Percentiles rank a stretch among this genome's conserved stretches.
Evolutionary conservation across 805 yeast species (phyloP).

Genomic region (Lachancea cidri): DNA sequence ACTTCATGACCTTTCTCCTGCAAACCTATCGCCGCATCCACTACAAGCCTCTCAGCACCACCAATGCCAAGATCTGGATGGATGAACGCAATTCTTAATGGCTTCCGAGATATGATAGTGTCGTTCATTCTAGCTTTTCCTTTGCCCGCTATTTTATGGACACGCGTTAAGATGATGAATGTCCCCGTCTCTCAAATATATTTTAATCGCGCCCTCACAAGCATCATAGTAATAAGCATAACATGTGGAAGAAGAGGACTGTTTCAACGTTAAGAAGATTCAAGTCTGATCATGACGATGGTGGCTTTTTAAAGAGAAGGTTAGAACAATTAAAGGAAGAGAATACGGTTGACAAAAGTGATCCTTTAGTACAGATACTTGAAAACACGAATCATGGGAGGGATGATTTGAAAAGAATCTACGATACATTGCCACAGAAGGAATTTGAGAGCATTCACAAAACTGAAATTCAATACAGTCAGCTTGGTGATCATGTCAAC

Average conservation of each 20-base stretch:
- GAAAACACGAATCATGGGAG: slow-evolving; percentile 22
- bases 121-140: neutral
- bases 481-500: slow-evolving; percentile 41
- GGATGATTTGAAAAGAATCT: slow-evolving; percentile 22
- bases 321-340: slow-evolving; percentile 24
- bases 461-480: slow-evolving; percentile 36
- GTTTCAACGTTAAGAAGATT: too few relatives aligned
- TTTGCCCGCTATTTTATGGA: neutral
- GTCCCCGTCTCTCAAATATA: too few relatives aligned
- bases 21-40: slow-evolving; percentile 88
- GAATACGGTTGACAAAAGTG: slow-evolving; percentile 20
- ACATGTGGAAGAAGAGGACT: too few relatives aligned
- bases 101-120: neutral
- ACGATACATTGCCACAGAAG: slow-evolving; percentile 28
- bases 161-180: too few relatives aligned
- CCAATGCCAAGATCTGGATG: slow-evolving; percentile 98
- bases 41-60: slow-evolving; percentile 96
- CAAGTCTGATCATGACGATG: slow-evolving; percentile 8
- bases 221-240: too few relatives aligned
- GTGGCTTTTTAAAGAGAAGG: slow-evolving; percentile 23
- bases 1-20: slow-evolving; percentile 62
- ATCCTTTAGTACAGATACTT: slow-evolving; percentile 20
- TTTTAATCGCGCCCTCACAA: neutral
- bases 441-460: slow-evolving; percentile 38
- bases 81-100: slow-evolving; percentile 67